These are phyloP conservation scores for Verticillium alfalfae DNA, from an alignment of 2,329 filamentous ascomycete genomes.

Conservation along the genomic window DNA sequence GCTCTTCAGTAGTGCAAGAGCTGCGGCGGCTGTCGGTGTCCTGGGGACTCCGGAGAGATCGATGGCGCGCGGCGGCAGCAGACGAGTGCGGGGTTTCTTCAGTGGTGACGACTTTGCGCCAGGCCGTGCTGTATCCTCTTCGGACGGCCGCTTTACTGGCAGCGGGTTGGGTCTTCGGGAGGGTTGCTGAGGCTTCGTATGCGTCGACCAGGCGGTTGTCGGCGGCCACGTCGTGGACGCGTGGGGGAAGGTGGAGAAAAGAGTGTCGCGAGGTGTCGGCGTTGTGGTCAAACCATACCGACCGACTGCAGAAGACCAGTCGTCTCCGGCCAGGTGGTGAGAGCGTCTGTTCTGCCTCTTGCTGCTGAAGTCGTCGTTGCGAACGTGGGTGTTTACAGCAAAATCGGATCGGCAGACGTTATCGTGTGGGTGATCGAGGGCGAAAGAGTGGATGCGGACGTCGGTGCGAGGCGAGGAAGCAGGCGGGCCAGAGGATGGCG, in stretches of 20 bases:
- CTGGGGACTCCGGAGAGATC: slow-evolving; percentile 29
- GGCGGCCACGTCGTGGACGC: slow-evolving; percentile 3
- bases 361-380: not conserved
- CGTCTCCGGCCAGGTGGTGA: slow-evolving; percentile 4
- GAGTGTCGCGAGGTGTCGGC: slow-evolving; percentile 5
- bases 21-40: slow-evolving; percentile 10
- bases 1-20: slow-evolving; percentile 15
- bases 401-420: slow-evolving; percentile 8
- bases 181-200: slow-evolving; percentile 3
- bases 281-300: slow-evolving; percentile 23
- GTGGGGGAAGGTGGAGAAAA: slow-evolving; percentile 3
- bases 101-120: slow-evolving; percentile 19
- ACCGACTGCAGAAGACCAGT: slow-evolving; percentile 14
- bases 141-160: slow-evolving; percentile 19
- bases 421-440: not conserved
- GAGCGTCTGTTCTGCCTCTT: slow-evolving; percentile 6
- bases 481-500: not conserved
- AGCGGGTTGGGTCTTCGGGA: slow-evolving; percentile 7
- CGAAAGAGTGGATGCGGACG: not conserved
- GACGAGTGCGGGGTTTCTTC: slow-evolving; percentile 44
- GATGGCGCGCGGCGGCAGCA: slow-evolving; percentile 37
- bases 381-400: slow-evolving; percentile 3
- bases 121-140: slow-evolving; percentile 12
- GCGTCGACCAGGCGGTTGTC: not conserved
- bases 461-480: slow-evolving; percentile 1